These are phyloP conservation scores for Hypsizygus ulmarius DNA, from an alignment of 1,284 basidiomycete species.

Conservation along the genomic window DNA sequence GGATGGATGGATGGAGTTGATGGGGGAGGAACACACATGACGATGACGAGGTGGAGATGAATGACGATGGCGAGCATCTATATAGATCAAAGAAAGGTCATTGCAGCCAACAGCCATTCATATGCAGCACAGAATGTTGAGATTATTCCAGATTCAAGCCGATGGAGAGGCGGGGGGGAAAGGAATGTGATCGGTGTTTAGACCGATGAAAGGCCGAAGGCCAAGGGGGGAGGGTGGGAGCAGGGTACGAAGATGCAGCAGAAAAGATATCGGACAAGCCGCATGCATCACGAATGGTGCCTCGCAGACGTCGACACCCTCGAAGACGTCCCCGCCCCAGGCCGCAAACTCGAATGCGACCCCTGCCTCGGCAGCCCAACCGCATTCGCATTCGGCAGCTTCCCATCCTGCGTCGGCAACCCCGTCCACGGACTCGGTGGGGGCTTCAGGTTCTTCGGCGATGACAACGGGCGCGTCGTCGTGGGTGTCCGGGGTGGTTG, in stretches of 20 bases:
- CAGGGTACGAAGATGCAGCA: neutral
- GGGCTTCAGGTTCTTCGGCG: slow-evolving; percentile 11
- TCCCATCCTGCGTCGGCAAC: slow-evolving; percentile 31
- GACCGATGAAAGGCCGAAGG: neutral
- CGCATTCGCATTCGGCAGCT: slow-evolving; percentile 26
- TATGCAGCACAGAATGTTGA: neutral
- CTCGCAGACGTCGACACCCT: too few relatives aligned
- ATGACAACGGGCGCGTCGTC: slow-evolving; percentile 10
- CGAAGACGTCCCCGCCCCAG: slow-evolving; percentile 8
- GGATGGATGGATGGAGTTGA: neutral
- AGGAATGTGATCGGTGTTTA: neutral
- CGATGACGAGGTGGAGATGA: too few relatives aligned
- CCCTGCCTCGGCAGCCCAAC: slow-evolving; percentile 13
- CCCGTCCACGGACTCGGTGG: slow-evolving; percentile 37
- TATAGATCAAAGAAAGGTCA: neutral
- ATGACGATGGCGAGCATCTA: too few relatives aligned
- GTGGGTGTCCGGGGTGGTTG: slow-evolving; percentile 16
- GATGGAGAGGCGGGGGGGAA: neutral
- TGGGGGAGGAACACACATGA: neutral
- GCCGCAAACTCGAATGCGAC: slow-evolving; percentile 12
- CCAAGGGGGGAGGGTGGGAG: too few relatives aligned
- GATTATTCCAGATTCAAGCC: neutral
- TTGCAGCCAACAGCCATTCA: too few relatives aligned
- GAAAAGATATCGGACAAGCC: neutral
- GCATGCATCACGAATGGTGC: neutral